Base-by-base conservation (phyloP, 805 yeast species). In the Candida namnaoensis region DNA sequence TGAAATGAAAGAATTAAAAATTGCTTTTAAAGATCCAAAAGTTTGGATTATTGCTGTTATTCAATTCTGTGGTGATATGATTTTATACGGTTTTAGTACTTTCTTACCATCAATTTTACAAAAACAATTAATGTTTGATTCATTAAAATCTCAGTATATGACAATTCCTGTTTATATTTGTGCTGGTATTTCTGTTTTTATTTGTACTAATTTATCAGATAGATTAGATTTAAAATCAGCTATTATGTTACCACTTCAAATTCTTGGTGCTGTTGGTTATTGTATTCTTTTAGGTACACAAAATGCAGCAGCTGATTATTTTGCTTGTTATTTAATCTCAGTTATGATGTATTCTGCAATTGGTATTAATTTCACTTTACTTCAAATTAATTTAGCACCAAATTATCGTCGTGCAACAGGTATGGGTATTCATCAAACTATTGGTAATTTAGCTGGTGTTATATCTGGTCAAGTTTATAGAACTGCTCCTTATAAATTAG, bases 371-470 rank as follows among this genome's bases (percentile, higher is more conserved):
- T 52, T 64, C 25, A 55, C 68, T 1, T 71, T 75, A 75, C 47
- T 65, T 9, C 57, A 63, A 23, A 57, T 58, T 34, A 71, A 70
- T 43, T 53, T 62, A 28, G 67, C 71, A 5, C 68, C 69, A 8
- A 59, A 57, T 41, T 68, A 61, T 53, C 65, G 64, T 42, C 60
- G 73, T 51, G 65, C 69, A 11, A 57, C 70, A 4, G 61, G 69
- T 3, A 50, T 68, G 39, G 73, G 68, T 8, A 39, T 59, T 33
- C 66, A 70, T 41, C 73, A 68, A 47, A 59, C 69, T 5, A 44
- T 69, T 19, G 75, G 74, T 11, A 70, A 70, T 45, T 43, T 63
- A 19, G 59, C 73, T 9, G 76, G 76, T 38, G 68, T 64, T 8
- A 55, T 69, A 42, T 65, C 67, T 34, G 66, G 69, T 15, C 72